These are phyloP conservation scores for Clavispora asparagi DNA, from an alignment of 805 yeast genomes.

Conservation along the genomic window DNA sequence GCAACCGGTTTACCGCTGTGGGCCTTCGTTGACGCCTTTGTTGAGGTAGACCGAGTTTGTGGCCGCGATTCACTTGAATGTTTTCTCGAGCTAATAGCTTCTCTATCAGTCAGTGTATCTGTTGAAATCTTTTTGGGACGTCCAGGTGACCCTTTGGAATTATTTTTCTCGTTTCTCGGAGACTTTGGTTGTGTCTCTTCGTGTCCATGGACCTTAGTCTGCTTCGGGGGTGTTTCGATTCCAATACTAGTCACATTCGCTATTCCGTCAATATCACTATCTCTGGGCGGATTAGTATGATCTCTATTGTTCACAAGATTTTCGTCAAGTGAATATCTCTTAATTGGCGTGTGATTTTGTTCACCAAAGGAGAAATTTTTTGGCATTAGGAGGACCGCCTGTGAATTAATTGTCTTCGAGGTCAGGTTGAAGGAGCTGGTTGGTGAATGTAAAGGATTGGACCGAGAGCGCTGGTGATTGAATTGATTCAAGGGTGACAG, in stretches of 20 bases:
- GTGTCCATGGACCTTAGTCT: not conserved
- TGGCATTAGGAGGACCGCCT: constrained; percentile 47
- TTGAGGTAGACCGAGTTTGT: not conserved
- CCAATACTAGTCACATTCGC: constrained; percentile 17
- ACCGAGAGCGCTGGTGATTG: constrained; percentile 26
- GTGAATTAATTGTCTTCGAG: constrained; percentile 21
- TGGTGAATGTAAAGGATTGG: constrained; percentile 29
- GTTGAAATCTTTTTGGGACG: not conserved
- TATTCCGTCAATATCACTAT: not conserved
- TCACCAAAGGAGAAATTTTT: constrained; percentile 37
- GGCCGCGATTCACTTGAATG: not conserved
- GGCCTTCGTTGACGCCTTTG: not conserved
- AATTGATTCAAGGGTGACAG: constrained; percentile 1
- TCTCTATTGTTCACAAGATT: constrained; percentile 4
- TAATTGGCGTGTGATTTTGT: constrained; percentile 12
- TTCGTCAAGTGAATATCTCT: constrained; percentile 25
- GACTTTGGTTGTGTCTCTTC: not conserved
- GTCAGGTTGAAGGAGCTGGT: constrained; percentile 7
- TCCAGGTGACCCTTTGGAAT: not conserved
- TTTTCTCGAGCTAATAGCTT: not conserved
- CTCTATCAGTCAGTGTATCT: not conserved
- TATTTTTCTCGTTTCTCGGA: not conserved
- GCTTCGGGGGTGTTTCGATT: not conserved
- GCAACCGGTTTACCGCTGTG: not conserved
- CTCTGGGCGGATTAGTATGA: not conserved